Evolutionary conservation across 306 rosid species (phyloP), one percentile per base, ranked within the genome.

Genomic region (Vigna angularis): DNA sequence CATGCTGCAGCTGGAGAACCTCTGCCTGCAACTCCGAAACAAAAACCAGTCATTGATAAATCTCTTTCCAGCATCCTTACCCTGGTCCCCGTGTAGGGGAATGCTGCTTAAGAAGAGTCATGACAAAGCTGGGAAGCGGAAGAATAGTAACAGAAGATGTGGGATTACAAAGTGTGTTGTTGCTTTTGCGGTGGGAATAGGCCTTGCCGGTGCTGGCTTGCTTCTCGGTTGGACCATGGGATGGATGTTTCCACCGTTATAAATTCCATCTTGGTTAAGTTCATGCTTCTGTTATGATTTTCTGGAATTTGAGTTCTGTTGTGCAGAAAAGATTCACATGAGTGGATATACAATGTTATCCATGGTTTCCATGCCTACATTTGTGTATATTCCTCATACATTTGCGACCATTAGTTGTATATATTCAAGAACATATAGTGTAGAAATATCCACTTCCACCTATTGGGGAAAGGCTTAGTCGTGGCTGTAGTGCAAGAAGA

Each of bases 141-240:
- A 78, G 82, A 81, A 0, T 7, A 16, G 81, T 45, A 74, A 68
- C 51, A 83, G 71, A 73, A 85, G 74, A 70, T 51, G 51, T 53
- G 89, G 87, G 57, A 74, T 90, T 45, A 36, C 82, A 70, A 87
- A 73, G 24, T 81, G 82, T 11, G 82, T 70, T 17, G 79, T 91
- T 66, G 97, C 91, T 40, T 83, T 93, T 49, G 91, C 90, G 0
- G 62, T 90, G 32, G 93, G 98, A 55, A 61, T 93, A 78, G 93
- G 98, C 65, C 96, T 93, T 48, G 93, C 88, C 17, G 79, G 97
- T 70, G 97, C 98, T 14, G 90, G 97, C 75, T 86, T 93, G 87
- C 89, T 93, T 81, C 96, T 93, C 64, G 98, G 98, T 64, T 93
- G 93, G 98, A 93, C 96, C 18, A 87, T 86, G 89, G 97, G 98